Base-by-base conservation (phyloP, 2,329 filamentous ascomycete genomes). In the Colletotrichum scovillei region DNA sequence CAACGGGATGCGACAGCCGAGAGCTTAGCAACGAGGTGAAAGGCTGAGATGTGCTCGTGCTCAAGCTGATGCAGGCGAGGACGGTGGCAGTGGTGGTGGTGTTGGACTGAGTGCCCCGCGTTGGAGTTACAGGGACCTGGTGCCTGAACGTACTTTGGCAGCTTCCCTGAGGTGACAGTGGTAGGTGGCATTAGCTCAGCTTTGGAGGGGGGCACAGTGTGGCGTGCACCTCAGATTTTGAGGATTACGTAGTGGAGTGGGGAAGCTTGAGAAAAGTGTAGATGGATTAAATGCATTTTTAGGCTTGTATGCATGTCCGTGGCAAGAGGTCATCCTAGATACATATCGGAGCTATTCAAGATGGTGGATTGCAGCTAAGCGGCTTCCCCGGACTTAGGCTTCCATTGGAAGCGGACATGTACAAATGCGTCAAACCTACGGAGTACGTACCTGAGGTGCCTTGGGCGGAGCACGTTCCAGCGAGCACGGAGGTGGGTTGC, bases 191-290 rank as follows among this genome's bases (percentile, higher is more conserved):
- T 32, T n/a, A 63, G 60, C 46, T 63, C 46, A 63, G 66, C 65
- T 67, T 65, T 42, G n/a, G 49, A 35, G 35, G 55, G 14, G 24
- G 16, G 38, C 59, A 62, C 59, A 62, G 60, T 63, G 60, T 52
- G 60, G 42, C 26, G n/a, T 19, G 60, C 26, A 63, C 42, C 59
- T 63, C 46, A 19, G 11, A 11, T 63, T 49, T 56, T 49, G 24
- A 14, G 62, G 63, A 60, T 70, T 70, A 70, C 68, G 63, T 70
- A 67, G 68, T 46, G 30, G 4, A 52, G 63, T 67, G 59, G 52
- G 38, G 62, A 9, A n/a, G 32, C 22, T 62, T 38, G 24, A 32
- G 38, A 3, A 3, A 22, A 26, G 22, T 0, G 4, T 1, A 24
- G 60, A 26, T 55, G 38, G 14, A 8, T 56, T 64, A 16, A n/a